Evolutionary conservation across 495 filamentous ascomycete genomes (phyloP).

Genomic region (Lasiosphaeria ovina): DNA sequence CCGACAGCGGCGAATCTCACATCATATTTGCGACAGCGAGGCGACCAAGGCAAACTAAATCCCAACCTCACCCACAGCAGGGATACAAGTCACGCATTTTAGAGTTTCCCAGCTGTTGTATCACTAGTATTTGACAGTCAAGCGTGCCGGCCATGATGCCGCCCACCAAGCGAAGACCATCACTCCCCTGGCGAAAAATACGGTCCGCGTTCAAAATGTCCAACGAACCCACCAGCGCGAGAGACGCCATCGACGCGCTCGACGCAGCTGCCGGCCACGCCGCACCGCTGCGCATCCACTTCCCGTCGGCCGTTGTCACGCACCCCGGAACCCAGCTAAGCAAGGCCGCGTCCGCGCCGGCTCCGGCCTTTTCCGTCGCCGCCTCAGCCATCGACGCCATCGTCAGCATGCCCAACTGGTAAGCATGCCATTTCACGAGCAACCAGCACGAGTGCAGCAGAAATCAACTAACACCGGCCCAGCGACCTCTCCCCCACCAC

Average conservation of each 20-base stretch:
- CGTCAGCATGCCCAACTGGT: constrained; percentile 22
- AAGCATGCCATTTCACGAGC: not conserved
- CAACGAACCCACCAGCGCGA: constrained; percentile 20
- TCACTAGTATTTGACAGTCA: too few species aligned
- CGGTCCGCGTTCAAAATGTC: constrained; percentile 11
- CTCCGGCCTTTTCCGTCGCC: constrained; percentile 26
- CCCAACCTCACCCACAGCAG: too few species aligned
- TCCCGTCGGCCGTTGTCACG: constrained; percentile 22
- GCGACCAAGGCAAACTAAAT: too few species aligned
- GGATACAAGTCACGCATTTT: too few species aligned
- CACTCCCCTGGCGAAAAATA: too few species aligned
- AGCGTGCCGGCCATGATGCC: too few species aligned
- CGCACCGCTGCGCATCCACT: constrained; percentile 28
- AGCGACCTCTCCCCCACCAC: constrained; percentile 22
- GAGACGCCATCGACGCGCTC: constrained; percentile 19
- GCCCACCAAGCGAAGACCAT: too few species aligned
- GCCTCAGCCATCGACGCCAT: constrained; percentile 18
- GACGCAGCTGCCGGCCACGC: constrained; percentile 4
- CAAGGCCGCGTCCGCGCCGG: constrained; percentile 11
- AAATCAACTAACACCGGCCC: not conserved
- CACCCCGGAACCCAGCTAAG: constrained; percentile 19
- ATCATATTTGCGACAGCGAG: too few species aligned
- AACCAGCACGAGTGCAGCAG: too few species aligned
- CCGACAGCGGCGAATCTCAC: too few species aligned
- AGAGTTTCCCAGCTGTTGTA: too few species aligned